phyloP scores from a whole-genome alignment of 108 stramenopile genomes.

The Phaeodactylum tricornutum region DNA sequence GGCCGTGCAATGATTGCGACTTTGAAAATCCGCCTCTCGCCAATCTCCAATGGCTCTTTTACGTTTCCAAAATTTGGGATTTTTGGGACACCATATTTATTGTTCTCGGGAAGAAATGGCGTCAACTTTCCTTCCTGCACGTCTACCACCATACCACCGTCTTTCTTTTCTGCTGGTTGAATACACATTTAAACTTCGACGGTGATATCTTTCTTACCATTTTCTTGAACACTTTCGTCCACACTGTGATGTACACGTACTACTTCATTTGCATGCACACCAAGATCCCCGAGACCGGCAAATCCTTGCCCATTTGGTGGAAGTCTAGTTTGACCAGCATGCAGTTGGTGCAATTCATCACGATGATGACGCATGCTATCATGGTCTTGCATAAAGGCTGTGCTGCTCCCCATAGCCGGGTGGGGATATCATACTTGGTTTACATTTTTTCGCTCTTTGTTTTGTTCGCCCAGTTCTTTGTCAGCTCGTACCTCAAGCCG shows the following conservation, averaged over 20 bases:
- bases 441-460: slow-evolving; percentile 94
- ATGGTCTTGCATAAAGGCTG: slow-evolving; percentile 70
- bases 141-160: slow-evolving; percentile 99
- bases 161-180: slow-evolving; percentile 97
- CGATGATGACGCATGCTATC: slow-evolving; percentile 93
- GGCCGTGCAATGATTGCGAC: slow-evolving; percentile 82
- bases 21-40: slow-evolving; percentile 68
- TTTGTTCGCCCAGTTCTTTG: slow-evolving; percentile 96
- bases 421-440: slow-evolving; percentile 70
- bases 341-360: slow-evolving; percentile 95
- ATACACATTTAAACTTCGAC: slow-evolving; percentile 82
- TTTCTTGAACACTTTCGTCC: slow-evolving; percentile 94
- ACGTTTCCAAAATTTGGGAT: slow-evolving; percentile 96
- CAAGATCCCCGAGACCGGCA: slow-evolving; percentile 75
- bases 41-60: slow-evolving; percentile 93
- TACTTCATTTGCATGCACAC: slow-evolving; percentile 99
- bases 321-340: slow-evolving; percentile 86
- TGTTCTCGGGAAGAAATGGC: slow-evolving; percentile 94
- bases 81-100: slow-evolving; percentile 99
- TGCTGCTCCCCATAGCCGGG: slow-evolving; percentile 43
- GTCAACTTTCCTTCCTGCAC: slow-evolving; percentile 96
- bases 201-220: slow-evolving; percentile 96
- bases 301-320: slow-evolving; percentile 95
- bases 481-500: slow-evolving; percentile 83
- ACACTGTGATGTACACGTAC: slow-evolving; percentile 99